phyloP scores from a whole-genome alignment of 768 basidiomycete genomes.

The Pisolithus tinctorius region DNA sequence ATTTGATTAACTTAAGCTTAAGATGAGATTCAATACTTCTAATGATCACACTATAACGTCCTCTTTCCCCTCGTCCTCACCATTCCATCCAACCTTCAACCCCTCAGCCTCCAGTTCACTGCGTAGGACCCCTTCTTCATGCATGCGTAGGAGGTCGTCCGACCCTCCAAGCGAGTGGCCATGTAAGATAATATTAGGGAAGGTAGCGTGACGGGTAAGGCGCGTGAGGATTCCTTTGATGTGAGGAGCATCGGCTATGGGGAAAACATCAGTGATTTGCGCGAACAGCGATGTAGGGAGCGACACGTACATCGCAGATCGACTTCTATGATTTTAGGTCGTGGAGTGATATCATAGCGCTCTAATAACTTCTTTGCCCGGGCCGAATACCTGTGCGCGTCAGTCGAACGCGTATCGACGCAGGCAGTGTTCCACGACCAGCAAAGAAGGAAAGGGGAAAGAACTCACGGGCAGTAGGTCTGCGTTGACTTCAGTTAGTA shows the following conservation, averaged over 20 bases:
- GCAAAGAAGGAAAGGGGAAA: background rate
- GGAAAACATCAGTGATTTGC: background rate
- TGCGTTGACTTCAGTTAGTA: slow-evolving; percentile 16
- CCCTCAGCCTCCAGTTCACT: slow-evolving; percentile 44
- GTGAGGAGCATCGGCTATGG: slow-evolving; percentile 49
- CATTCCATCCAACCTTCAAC: slow-evolving; percentile 24
- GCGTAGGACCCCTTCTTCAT: slow-evolving; percentile 40
- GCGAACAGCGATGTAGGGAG: background rate
- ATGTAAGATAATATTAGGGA: slow-evolving; percentile 66
- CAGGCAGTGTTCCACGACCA: too few relatives aligned
- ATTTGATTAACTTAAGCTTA: too few relatives aligned
- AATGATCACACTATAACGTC: background rate
- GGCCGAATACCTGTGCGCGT: slow-evolving; percentile 19
- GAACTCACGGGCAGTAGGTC: slow-evolving; percentile 71
- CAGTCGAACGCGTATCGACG: background rate
- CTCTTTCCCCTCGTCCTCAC: slow-evolving; percentile 8
- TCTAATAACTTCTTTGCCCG: slow-evolving; percentile 43
- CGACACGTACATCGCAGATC: slow-evolving; percentile 53
- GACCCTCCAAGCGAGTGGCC: slow-evolving; percentile 63
- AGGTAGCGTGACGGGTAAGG: slow-evolving; percentile 60
- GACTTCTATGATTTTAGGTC: slow-evolving; percentile 68
- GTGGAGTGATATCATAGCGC: slow-evolving; percentile 52
- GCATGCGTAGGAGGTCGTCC: slow-evolving; percentile 45
- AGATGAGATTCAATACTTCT: too few relatives aligned
- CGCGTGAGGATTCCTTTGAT: slow-evolving; percentile 63